Evolutionary conservation across 2,329 filamentous ascomycete species (phyloP).

Genomic region (Pseudogymnoascus sp.): DNA sequence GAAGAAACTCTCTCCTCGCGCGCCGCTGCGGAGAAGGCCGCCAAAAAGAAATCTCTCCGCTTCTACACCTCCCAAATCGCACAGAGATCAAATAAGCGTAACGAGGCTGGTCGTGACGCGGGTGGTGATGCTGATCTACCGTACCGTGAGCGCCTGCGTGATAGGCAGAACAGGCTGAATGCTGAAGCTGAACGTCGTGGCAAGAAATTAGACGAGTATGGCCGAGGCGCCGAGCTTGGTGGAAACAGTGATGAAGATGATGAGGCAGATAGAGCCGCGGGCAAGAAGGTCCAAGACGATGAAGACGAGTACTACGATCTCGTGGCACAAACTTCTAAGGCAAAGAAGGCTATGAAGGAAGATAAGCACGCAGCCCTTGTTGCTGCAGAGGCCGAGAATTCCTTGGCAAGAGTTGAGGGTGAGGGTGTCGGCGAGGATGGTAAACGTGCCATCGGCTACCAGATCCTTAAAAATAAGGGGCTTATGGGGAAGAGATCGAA

Average conservation of each 20-base stretch:
- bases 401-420: constrained; percentile 55
- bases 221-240: constrained; percentile 61
- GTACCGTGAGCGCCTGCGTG: constrained; percentile 78
- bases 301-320: constrained; percentile 85
- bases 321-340: constrained; percentile 60
- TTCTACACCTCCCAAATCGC: constrained; percentile 98
- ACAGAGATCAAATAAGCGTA: constrained; percentile 84
- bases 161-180: constrained; percentile 78
- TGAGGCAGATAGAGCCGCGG: constrained; percentile 40
- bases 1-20: constrained; percentile 70
- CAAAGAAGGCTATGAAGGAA: constrained; percentile 67
- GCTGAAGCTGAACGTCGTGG: constrained; percentile 82
- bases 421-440: constrained; percentile 72
- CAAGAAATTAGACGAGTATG: constrained; percentile 52
- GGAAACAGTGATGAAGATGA: constrained; percentile 42
- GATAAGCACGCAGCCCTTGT: constrained; percentile 49
- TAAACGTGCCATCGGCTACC: constrained; percentile 86
- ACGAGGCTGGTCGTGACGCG: constrained; percentile 61
- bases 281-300: constrained; percentile 35
- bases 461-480: constrained; percentile 97
- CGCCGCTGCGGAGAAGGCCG: constrained; percentile 78
- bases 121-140: constrained; percentile 80
- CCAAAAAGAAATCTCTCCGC: constrained; percentile 82
- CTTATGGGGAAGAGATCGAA: constrained; percentile 84
- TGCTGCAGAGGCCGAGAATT: constrained; percentile 52